Evolutionary conservation across 2,329 filamentous ascomycete genomes (phyloP), one percentile per base, ranked within the genome.

Genomic region (Colletotrichum cuscutae): DNA sequence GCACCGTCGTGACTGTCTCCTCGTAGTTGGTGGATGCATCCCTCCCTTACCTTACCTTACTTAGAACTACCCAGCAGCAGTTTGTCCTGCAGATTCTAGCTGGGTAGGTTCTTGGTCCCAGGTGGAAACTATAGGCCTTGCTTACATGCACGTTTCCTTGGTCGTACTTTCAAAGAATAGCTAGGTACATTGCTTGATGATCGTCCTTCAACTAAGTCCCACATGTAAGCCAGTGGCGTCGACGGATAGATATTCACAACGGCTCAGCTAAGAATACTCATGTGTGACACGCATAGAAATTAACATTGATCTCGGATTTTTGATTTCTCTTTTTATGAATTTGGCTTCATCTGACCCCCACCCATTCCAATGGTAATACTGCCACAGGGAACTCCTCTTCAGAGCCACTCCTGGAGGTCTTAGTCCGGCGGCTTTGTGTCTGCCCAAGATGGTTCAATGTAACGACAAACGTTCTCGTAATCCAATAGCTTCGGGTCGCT

Each of bases 391-490:
- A n/a, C 30, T 49, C 3, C 13, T 24, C 26, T 13, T 7, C 19
- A n/a, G 32, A 24, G 19, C 49, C 22, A 32, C 32, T 15, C 28
- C 53, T 11, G n/a, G 12, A 15, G 3, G 6, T 56, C 26, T 63
- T 54, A 75, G 32, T 75, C 74, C 12, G 74, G 72, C 15, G 84
- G 84, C 76, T 86, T 87, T 72, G 85, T 84, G 76, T 92, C 89
- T 13, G 88, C 87, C 91, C 91, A 93, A 8, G 89, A 91, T 13
- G 91, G 91, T 72, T 87, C 82, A 42, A 93, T 87, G 15, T 83
- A 82, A 68, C 92, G 88, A 79, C 93, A 95, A n/a, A 95, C 93
- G 65, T 87, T 87, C 80, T 94, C 92, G 78, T 95, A 95, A 79
- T 95, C 93, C 72, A 81, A 80, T 74, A 94, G 89, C 60, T 83